Percentiles rank a stretch among this genome's conserved stretches.
phyloP scores from a whole-genome alignment of 345 rosid species.

The Eucalyptus leucophloia region DNA sequence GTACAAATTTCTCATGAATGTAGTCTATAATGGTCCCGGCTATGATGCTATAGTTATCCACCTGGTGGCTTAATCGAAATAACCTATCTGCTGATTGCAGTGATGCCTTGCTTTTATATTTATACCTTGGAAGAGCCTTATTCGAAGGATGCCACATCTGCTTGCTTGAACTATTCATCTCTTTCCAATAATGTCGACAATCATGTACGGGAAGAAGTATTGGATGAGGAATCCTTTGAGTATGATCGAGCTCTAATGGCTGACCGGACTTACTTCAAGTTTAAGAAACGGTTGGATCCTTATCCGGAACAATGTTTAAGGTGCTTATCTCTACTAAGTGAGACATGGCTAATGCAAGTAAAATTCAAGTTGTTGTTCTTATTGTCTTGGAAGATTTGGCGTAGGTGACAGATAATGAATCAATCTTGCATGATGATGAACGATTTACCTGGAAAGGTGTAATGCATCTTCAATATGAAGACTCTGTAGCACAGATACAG shows the following conservation, averaged over 20 bases:
- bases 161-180: conserved; percentile 20
- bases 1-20: background rate
- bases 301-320: conserved; percentile 87
- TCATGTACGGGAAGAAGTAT: conserved; percentile 35
- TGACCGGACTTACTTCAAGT: conserved; percentile 87
- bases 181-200: conserved; percentile 36
- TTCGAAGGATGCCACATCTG: conserved; percentile 23
- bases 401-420: background rate
- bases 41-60: background rate
- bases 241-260: conserved; percentile 72
- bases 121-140: conserved; percentile 38
- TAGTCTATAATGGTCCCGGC: background rate
- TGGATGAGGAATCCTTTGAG: conserved; percentile 75
- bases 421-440: background rate
- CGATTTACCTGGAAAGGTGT: background rate
- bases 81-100: conserved; percentile 16
- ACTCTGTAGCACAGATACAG: background rate
- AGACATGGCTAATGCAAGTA: background rate
- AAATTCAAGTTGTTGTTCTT: background rate
- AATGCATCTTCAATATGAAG: background rate
- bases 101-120: conserved; percentile 82
- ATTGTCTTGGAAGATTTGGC: background rate
- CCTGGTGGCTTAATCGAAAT: background rate
- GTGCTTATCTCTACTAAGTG: conserved; percentile 13
- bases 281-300: conserved; percentile 69